Evolutionary conservation across 176 grass and related monocot species (phyloP).

Genomic region (Puccinellia tenuiflora): DNA sequence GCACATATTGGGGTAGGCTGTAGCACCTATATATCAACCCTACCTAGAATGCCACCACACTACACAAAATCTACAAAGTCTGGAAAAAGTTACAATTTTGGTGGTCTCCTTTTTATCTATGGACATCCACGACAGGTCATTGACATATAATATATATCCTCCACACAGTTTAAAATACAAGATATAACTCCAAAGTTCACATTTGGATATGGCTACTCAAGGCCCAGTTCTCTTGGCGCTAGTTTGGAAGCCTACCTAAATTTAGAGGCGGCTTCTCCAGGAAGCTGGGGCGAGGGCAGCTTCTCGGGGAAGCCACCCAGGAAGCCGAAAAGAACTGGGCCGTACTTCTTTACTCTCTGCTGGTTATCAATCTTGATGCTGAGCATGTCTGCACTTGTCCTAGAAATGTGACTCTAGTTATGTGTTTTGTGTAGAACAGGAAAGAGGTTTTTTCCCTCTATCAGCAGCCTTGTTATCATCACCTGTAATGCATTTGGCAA

Average conservation of each 20-base stretch:
- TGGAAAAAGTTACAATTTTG: background rate
- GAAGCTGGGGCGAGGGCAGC: too few species aligned
- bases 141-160: background rate
- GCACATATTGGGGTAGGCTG: background rate
- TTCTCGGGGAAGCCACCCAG: too few species aligned
- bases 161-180: background rate
- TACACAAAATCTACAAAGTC: background rate
- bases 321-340: too few species aligned
- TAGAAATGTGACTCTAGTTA: slow-evolving; percentile 16
- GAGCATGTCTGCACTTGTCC: background rate
- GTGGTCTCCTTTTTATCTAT: background rate
- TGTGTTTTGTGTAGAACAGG: slow-evolving; percentile 50
- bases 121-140: background rate
- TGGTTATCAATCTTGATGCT: background rate
- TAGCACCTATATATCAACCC: background rate
- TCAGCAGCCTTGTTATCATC: slow-evolving; percentile 83
- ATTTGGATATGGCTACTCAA: background rate
- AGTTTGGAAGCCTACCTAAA: too few species aligned
- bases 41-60: background rate
- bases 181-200: background rate
- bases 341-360: background rate
- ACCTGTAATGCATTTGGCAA: slow-evolving; percentile 45
- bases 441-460: slow-evolving; percentile 76
- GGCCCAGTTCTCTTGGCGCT: too few species aligned
- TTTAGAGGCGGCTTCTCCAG: too few species aligned